These are phyloP conservation scores for Scheffersomyces quercinus DNA, from an alignment of 1,139 yeast genomes.

Conservation along the genomic window DNA sequence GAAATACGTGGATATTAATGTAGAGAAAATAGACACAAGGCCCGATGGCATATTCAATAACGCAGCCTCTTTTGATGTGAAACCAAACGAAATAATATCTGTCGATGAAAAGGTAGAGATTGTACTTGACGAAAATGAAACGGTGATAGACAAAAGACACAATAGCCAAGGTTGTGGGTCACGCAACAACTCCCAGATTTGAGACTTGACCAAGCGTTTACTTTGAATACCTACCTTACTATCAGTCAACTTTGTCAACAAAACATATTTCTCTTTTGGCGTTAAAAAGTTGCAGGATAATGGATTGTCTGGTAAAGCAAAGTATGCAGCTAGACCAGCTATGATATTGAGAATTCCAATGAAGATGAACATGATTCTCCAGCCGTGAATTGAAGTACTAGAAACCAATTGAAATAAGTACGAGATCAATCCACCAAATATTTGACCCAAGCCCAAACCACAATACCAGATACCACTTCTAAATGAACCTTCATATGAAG, in stretches of 20 bases:
- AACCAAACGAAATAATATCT: conserved; percentile 16
- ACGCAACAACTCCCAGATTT: not conserved
- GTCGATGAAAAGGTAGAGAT: conserved; percentile 10
- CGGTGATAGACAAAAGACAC: conserved; percentile 8
- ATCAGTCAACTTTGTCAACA: conserved; percentile 8
- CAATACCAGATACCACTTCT: conserved; percentile 8
- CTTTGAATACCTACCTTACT: not conserved
- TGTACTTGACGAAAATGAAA: conserved; percentile 18
- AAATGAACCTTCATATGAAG: not conserved
- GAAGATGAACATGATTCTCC: conserved; percentile 12
- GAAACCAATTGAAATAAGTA: conserved; percentile 10
- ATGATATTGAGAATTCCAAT: conserved; percentile 10
- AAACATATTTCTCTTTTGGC: conserved; percentile 10
- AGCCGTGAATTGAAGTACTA: conserved; percentile 7
- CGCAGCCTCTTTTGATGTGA: conserved; percentile 13
- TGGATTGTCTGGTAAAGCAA: conserved; percentile 11
- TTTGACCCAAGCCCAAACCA: conserved; percentile 10
- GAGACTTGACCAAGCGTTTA: not conserved
- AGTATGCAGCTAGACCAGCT: conserved; percentile 8
- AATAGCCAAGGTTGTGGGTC: not conserved
- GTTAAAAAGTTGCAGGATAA: conserved; percentile 10
- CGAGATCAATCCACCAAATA: conserved; percentile 12
- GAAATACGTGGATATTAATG: conserved; percentile 6
- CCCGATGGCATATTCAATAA: conserved; percentile 18
- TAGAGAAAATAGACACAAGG: conserved; percentile 4